These are phyloP conservation scores for Pichia occidentalis DNA, from an alignment of 805 yeast species.

Conservation along the genomic window DNA sequence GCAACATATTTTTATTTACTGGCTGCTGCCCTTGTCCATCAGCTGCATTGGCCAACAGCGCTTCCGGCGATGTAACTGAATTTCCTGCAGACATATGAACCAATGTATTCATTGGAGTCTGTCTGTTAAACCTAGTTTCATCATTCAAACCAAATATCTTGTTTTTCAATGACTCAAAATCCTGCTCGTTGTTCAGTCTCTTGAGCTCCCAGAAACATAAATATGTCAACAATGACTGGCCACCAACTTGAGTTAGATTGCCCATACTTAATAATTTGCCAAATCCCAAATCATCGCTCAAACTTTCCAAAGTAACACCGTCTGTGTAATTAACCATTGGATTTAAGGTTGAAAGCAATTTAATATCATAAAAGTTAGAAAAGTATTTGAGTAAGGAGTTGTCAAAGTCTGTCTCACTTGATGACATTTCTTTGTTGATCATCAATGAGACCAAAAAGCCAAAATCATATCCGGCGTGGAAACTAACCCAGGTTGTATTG, in stretches of 20 bases:
- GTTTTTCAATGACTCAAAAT: constrained; percentile 20
- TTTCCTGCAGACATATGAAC: constrained; percentile 1
- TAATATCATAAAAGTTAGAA: constrained; percentile 81
- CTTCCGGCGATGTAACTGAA: not conserved
- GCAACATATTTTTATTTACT: constrained; percentile 5
- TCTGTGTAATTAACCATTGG: constrained; percentile 10
- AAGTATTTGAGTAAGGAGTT: constrained; percentile 65
- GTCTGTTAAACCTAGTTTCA: constrained; percentile 11
- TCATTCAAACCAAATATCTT: constrained; percentile 30
- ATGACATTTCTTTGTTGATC: constrained; percentile 72
- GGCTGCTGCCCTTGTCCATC: constrained; percentile 11
- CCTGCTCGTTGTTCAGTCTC: constrained; percentile 19
- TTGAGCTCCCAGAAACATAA: constrained; percentile 57
- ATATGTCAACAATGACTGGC: constrained; percentile 54
- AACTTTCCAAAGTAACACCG: constrained; percentile 43
- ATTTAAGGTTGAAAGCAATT: constrained; percentile 38
- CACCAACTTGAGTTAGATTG: constrained; percentile 51
- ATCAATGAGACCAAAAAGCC: constrained; percentile 80
- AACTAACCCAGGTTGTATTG: constrained; percentile 79
- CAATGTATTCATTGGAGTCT: constrained; percentile 3
- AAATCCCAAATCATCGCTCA: constrained; percentile 66
- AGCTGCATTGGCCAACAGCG: constrained; percentile 2
- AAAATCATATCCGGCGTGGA: constrained; percentile 90
- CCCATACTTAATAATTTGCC: constrained; percentile 47
- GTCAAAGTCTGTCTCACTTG: constrained; percentile 69